These are phyloP conservation scores for Actinomucor elegans DNA, from an alignment of 371 early-diverging fungal species.

Conservation along the genomic window DNA sequence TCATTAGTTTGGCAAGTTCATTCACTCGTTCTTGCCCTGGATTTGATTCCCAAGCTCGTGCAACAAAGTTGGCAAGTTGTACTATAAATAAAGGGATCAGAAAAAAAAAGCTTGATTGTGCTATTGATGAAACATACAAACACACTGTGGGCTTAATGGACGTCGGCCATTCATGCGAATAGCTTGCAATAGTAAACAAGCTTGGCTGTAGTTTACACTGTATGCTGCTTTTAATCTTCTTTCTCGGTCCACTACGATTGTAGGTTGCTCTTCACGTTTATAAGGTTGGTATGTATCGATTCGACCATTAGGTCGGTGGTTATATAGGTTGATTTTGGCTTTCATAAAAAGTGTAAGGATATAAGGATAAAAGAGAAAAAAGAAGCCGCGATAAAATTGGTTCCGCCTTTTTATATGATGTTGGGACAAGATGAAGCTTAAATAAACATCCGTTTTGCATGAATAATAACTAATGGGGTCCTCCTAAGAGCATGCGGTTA, in stretches of 20 bases:
- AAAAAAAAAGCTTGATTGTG: neutral
- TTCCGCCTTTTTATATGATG: neutral
- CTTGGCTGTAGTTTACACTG: constrained; percentile 19
- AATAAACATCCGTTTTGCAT: constrained; percentile 20
- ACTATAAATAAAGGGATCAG: neutral
- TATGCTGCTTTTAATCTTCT: constrained; percentile 11
- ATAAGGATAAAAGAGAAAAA: neutral
- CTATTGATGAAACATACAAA: constrained; percentile 11
- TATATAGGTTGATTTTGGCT: constrained; percentile 11
- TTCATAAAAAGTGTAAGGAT: constrained; percentile 1
- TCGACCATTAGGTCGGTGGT: constrained; percentile 5
- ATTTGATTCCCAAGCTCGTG: constrained; percentile 21
- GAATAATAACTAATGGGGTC: constrained; percentile 1
- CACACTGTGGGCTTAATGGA: constrained; percentile 16
- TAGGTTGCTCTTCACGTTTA: neutral
- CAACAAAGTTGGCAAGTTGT: constrained; percentile 25
- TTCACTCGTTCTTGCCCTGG: constrained; percentile 12
- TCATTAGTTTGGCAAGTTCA: constrained; percentile 18
- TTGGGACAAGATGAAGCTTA: too few relatives aligned
- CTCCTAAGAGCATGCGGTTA: neutral
- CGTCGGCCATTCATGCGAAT: constrained; percentile 31
- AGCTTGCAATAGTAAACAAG: constrained; percentile 28
- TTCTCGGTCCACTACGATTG: constrained; percentile 7
- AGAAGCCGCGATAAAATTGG: neutral
- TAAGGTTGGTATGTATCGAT: constrained; percentile 3